Conservation (phyloP, 345 rosid species). For the Sonneratia alba region DNA sequence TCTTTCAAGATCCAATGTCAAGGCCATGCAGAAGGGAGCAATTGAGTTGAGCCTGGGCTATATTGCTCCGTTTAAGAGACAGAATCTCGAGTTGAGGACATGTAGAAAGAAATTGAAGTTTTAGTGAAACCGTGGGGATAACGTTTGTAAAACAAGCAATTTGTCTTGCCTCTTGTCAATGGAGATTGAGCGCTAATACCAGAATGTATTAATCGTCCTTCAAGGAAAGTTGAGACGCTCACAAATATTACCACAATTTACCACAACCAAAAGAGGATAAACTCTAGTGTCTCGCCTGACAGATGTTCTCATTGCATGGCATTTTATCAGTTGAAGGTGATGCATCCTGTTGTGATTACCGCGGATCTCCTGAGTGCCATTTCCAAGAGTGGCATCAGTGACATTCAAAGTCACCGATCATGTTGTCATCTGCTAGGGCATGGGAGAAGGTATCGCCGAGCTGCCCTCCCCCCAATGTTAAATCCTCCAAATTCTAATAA, state of each 20-base stretch:
- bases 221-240: too few relatives aligned
- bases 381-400: slow-evolving; percentile 65
- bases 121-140: too few relatives aligned
- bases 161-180: too few relatives aligned
- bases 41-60: slow-evolving; percentile 70
- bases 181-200: too few relatives aligned
- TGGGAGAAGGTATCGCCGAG: slow-evolving; percentile 66
- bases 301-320: slow-evolving; percentile 72
- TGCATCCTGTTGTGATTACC: slow-evolving; percentile 70
- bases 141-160: too few relatives aligned
- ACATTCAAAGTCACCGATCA: slow-evolving; percentile 62
- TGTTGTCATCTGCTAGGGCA: slow-evolving; percentile 59
- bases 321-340: slow-evolving; percentile 66
- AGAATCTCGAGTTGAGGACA: slow-evolving; percentile 69
- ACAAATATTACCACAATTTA: not conserved
- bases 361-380: slow-evolving; percentile 66
- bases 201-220: not conserved
- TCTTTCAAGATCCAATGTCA: slow-evolving; percentile 86
- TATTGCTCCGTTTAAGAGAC: slow-evolving; percentile 82
- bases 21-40: slow-evolving; percentile 74
- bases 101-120: slow-evolving; percentile 30
- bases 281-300: slow-evolving; percentile 44
- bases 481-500: slow-evolving; percentile 63
- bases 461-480: slow-evolving; percentile 67
- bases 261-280: slow-evolving; percentile 5